Evolutionary conservation across 768 basidiomycete species (phyloP).

Genomic region (Gautieria morchelliformis): DNA sequence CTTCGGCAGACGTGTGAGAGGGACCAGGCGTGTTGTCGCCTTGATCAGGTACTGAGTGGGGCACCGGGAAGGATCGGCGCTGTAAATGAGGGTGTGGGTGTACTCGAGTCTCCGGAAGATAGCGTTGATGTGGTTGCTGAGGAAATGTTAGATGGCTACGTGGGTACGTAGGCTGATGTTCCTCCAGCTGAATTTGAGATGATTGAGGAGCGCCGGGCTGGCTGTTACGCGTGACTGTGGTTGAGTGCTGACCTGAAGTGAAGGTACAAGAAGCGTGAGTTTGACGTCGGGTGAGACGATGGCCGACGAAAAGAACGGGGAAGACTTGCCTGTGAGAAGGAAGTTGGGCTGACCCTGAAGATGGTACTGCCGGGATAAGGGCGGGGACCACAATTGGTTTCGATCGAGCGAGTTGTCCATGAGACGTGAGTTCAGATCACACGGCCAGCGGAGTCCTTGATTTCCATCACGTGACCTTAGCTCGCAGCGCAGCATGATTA

Average conservation of each 20-base stretch:
- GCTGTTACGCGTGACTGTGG: slow-evolving; percentile 1
- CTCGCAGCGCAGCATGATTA: not conserved
- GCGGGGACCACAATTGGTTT: slow-evolving; percentile 10
- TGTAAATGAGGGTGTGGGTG: slow-evolving; percentile 1
- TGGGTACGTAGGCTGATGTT: slow-evolving; percentile 5
- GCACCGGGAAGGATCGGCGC: not conserved
- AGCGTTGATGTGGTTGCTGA: not conserved
- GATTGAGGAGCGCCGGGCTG: slow-evolving; percentile 1
- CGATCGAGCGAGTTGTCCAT: slow-evolving; percentile 10
- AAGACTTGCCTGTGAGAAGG: slow-evolving; percentile 8
- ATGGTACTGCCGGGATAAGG: slow-evolving; percentile 6
- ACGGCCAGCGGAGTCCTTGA: not conserved
- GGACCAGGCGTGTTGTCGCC: slow-evolving; percentile 8
- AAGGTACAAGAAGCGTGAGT: not conserved
- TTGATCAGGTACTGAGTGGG: not conserved
- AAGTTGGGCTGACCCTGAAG: slow-evolving; percentile 9
- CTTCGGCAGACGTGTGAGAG: slow-evolving; percentile 4
- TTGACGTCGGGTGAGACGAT: not conserved
- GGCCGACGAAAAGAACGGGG: not conserved
- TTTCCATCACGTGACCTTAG: not conserved
- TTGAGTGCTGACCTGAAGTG: not conserved
- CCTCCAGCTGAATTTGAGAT: slow-evolving; percentile 9
- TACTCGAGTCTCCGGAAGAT: not conserved
- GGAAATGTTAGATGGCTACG: slow-evolving; percentile 6
- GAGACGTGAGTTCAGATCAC: slow-evolving; percentile 3